A percentile compares a stretch with the other conserved stretches of the same genome.
Evolutionary conservation across 805 yeast species (phyloP).

Genomic region (Starmerella bombicola): DNA sequence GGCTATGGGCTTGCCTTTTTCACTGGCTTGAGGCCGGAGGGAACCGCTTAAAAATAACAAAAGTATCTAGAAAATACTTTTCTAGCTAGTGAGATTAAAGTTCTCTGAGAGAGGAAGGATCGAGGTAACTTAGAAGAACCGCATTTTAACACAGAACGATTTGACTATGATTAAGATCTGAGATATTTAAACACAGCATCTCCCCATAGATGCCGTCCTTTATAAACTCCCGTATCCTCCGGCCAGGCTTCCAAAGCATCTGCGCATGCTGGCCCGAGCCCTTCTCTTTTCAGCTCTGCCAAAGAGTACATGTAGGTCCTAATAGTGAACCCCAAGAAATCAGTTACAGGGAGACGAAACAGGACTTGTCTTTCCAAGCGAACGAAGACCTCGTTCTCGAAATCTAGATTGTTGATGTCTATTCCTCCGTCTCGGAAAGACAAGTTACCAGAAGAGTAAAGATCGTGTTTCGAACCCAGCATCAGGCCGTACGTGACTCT

Average conservation of each 20-base stretch:
- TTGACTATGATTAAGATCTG: background rate
- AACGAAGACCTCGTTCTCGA: slow-evolving; percentile 36
- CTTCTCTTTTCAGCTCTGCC: slow-evolving; percentile 36
- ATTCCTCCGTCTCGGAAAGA: slow-evolving; percentile 1
- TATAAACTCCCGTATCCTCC: slow-evolving; percentile 45
- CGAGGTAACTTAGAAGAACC: no score
- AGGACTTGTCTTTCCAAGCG: slow-evolving; percentile 49
- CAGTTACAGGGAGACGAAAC: slow-evolving; percentile 40
- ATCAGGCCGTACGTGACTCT: slow-evolving; percentile 55
- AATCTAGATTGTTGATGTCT: slow-evolving; percentile 29
- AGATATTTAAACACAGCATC: slow-evolving; percentile 6
- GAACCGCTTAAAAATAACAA: slow-evolving; percentile 2
- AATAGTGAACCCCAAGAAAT: slow-evolving; percentile 39
- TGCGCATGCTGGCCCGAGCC: slow-evolving; percentile 39
- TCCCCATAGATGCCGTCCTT: slow-evolving; percentile 57
- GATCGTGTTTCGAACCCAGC: slow-evolving; percentile 7
- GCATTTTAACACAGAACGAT: no score
- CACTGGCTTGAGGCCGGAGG: slow-evolving; percentile 36
- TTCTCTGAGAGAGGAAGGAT: no score
- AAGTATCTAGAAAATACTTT: no score
- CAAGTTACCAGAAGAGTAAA: slow-evolving; percentile 11
- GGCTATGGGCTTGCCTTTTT: slow-evolving; percentile 56
- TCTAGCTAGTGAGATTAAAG: no score
- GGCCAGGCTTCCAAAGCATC: slow-evolving; percentile 58
- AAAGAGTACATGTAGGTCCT: slow-evolving; percentile 47